Percentiles rank a stretch among this genome's conserved stretches.
phyloP scores from a whole-genome alignment of 2,329 filamentous ascomycete genomes.

The Chaetomium olivaceum region DNA sequence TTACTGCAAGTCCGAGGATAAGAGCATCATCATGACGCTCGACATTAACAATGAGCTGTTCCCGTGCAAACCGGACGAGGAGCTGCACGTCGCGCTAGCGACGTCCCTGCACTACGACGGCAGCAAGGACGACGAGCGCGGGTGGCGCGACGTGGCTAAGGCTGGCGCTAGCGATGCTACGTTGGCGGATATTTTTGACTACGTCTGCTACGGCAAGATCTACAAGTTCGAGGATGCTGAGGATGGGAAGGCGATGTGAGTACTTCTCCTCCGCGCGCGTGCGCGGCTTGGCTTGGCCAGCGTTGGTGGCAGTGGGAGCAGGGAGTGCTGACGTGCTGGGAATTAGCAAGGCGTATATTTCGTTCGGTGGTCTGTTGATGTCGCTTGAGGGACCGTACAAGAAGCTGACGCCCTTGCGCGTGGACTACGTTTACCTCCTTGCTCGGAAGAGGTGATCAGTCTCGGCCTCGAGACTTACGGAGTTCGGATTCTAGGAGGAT shows the following conservation, averaged over 20 bases:
- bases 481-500: neutral
- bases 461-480: neutral
- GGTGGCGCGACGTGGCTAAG: constrained; percentile 76
- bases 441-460: constrained; percentile 68
- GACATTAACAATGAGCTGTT: constrained; percentile 96
- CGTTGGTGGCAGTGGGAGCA: neutral
- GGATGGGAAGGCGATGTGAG: constrained; percentile 83
- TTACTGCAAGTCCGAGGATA: constrained; percentile 67
- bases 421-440: constrained; percentile 91
- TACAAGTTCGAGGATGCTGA: constrained; percentile 82
- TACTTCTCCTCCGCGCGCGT: constrained; percentile 29
- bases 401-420: constrained; percentile 86
- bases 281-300: too few relatives aligned
- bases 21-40: constrained; percentile 64
- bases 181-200: constrained; percentile 79
- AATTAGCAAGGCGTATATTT: constrained; percentile 84
- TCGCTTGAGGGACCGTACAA: constrained; percentile 92
- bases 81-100: constrained; percentile 77
- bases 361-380: constrained; percentile 89
- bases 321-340: neutral
- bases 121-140: constrained; percentile 70
- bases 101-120: constrained; percentile 87
- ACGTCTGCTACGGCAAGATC: constrained; percentile 85
- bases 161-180: constrained; percentile 56
- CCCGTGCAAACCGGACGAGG: constrained; percentile 72